phyloP scores from a whole-genome alignment of 352 stramenopile genomes.

The Phytophthora europaea region DNA sequence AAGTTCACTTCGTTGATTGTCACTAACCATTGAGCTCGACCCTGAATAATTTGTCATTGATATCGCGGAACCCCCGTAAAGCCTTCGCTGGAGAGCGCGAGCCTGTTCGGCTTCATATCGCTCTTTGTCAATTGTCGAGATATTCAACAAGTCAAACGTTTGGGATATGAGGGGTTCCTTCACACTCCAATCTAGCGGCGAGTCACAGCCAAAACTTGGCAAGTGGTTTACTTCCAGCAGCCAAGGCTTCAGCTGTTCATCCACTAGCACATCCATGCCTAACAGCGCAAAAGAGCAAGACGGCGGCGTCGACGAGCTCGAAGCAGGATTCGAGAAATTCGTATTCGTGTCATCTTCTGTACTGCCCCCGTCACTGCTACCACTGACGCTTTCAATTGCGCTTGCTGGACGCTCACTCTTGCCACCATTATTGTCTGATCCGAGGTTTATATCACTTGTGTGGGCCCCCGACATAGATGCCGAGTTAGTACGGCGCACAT shows the following conservation, averaged over 20 bases:
- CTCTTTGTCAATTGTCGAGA: conserved; percentile 82
- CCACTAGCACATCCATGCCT: conserved; percentile 97
- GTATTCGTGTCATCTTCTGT: conserved; percentile 7
- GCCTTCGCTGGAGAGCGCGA: conserved; percentile 64
- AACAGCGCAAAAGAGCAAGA: conserved; percentile 94
- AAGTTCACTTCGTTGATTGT: conserved; percentile 39
- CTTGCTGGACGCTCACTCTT: conserved; percentile 33
- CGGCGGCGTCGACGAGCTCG: conserved; percentile 18
- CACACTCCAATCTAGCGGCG: conserved; percentile 94
- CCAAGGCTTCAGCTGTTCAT: conserved; percentile 95
- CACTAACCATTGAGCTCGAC: conserved; percentile 13
- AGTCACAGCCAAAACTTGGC: conserved; percentile 96
- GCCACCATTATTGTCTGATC: conserved; percentile 1
- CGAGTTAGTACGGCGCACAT: conserved; percentile 65
- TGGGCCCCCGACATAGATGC: conserved; percentile 39
- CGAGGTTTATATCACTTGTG: conserved; percentile 10
- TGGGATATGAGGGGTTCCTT: conserved; percentile 96
- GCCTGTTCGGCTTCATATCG: conserved; percentile 77
- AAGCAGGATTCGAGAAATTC: conserved; percentile 6
- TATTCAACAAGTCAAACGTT: conserved; percentile 90
- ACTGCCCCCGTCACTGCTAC: conserved; percentile 9
- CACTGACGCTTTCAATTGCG: conserved; percentile 14
- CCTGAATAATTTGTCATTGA: conserved; percentile 20
- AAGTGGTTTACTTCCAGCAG: conserved; percentile 99
- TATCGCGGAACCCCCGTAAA: conserved; percentile 57